These are phyloP conservation scores for Aspergillus pseudotamarii DNA, from an alignment of 2,329 filamentous ascomycete genomes.

Conservation along the genomic window DNA sequence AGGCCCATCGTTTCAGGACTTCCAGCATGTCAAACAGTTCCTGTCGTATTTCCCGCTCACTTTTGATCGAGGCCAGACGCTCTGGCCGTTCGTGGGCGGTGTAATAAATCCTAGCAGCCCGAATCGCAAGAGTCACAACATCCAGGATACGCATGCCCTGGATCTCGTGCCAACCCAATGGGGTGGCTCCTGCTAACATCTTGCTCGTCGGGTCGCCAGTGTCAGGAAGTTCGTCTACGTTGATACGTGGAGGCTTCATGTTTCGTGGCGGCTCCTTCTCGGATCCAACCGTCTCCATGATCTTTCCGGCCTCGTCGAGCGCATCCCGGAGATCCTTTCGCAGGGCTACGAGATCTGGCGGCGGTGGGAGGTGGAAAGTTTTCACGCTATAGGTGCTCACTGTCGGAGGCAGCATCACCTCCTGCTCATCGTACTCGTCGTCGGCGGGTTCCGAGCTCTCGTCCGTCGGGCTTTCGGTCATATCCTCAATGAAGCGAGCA, in stretches of 20 bases:
- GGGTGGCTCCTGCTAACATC: conserved; percentile 27
- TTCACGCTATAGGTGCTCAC: conserved; percentile 93
- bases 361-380: conserved; percentile 77
- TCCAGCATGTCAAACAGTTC: conserved; percentile 88
- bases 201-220: conserved; percentile 41
- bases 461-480: conserved; percentile 57
- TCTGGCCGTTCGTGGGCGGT: conserved; percentile 87
- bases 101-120: conserved; percentile 94
- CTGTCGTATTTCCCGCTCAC: conserved; percentile 80
- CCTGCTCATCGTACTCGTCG: conserved; percentile 62
- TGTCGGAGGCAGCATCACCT: conserved; percentile 89
- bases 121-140: conserved; percentile 90
- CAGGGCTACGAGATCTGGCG: conserved; percentile 79
- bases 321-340: conserved; percentile 69
- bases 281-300: conserved; percentile 56
- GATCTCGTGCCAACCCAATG: conserved; percentile 77
- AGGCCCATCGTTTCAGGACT: conserved; percentile 86
- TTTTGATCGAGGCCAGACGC: conserved; percentile 80
- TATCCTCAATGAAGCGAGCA: conserved; percentile 42
- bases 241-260: conserved; percentile 32
- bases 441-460: conserved; percentile 45
- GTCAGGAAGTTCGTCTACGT: conserved; percentile 39
- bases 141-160: conserved; percentile 92
- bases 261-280: conserved; percentile 33
- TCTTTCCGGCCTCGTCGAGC: conserved; percentile 69